Evolutionary conservation across 2,329 filamentous ascomycete species (phyloP).

Genomic region (Diaporthe sp.): DNA sequence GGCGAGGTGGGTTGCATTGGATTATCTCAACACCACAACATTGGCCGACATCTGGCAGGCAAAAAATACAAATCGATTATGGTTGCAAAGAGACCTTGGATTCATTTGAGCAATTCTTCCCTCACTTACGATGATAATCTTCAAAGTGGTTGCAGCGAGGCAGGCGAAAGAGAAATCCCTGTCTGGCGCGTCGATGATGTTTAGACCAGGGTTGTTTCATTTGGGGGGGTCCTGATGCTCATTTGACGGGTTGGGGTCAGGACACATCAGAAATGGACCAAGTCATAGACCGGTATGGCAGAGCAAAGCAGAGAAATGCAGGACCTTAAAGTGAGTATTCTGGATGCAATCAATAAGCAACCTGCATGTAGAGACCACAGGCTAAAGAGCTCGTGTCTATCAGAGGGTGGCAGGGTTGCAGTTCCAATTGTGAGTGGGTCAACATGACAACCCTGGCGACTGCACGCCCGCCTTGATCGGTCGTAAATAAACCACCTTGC

Average conservation of each 20-base stretch:
- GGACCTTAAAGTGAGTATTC: not conserved
- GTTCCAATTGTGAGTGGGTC: not conserved
- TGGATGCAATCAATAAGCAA: too few species aligned
- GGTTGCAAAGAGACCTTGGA: not conserved
- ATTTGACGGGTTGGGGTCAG: not conserved
- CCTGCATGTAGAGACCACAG: not conserved
- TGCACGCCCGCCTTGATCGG: not conserved
- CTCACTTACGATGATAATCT: too few species aligned
- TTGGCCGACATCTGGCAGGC: conserved; percentile 21
- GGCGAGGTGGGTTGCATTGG: conserved; percentile 6
- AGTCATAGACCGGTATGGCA: too few species aligned
- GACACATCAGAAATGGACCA: not conserved
- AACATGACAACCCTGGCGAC: not conserved
- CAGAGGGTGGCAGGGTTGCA: not conserved
- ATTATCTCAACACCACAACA: not conserved
- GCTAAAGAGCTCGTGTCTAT: not conserved
- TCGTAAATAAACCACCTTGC: not conserved
- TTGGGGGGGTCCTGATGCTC: too few species aligned
- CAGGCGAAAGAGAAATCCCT: not conserved
- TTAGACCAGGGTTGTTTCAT: not conserved
- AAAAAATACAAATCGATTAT: not conserved
- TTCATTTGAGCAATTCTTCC: too few species aligned
- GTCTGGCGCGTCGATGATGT: not conserved
- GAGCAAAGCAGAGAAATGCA: not conserved
- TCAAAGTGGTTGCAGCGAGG: not conserved